Conservation (phyloP, 768 basidiomycete genomes). For the Auriscalpium microsporum region DNA sequence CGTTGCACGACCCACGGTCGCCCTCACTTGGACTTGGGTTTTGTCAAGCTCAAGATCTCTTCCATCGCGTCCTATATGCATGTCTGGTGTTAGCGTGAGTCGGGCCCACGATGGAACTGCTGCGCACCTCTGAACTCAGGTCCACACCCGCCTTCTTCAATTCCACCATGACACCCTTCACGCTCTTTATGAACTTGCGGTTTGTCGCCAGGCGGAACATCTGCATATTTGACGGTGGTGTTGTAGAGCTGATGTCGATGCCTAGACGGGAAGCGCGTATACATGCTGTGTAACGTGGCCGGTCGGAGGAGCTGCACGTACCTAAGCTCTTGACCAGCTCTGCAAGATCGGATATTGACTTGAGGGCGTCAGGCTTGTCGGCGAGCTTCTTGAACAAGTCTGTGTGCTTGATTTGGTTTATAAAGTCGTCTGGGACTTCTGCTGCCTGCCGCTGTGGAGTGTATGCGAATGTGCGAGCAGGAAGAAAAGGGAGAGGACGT, state of each 20-base stretch:
- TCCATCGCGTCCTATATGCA: conserved; percentile 38
- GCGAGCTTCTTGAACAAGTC: conserved; percentile 39
- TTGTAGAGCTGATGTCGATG: conserved; percentile 35
- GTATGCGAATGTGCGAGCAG: conserved; percentile 18
- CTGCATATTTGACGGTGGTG: conserved; percentile 39
- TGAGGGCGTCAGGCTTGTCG: conserved; percentile 40
- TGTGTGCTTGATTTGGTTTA: conserved; percentile 37
- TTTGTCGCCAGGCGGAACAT: conserved; percentile 47
- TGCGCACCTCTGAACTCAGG: conserved; percentile 41
- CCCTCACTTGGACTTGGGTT: not conserved
- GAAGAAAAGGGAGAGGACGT: not conserved
- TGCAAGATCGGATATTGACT: conserved; percentile 38
- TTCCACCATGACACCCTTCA: conserved; percentile 38
- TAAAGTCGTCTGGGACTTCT: conserved; percentile 25
- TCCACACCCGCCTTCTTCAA: conserved; percentile 56
- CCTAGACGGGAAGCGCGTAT: conserved; percentile 25
- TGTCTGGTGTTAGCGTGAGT: not conserved
- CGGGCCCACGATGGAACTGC: not conserved
- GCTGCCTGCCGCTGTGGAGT: conserved; percentile 24
- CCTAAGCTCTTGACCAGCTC: conserved; percentile 42
- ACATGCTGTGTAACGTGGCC: not conserved
- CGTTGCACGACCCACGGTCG: conserved; percentile 1
- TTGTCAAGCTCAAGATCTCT: conserved; percentile 25
- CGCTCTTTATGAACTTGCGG: conserved; percentile 42
- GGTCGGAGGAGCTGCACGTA: conserved; percentile 9